A percentile compares a stretch with the other conserved stretches of the same genome.
Evolutionary conservation across 495 filamentous ascomycete species (phyloP).

Genomic region (Penicillium crystallinum): DNA sequence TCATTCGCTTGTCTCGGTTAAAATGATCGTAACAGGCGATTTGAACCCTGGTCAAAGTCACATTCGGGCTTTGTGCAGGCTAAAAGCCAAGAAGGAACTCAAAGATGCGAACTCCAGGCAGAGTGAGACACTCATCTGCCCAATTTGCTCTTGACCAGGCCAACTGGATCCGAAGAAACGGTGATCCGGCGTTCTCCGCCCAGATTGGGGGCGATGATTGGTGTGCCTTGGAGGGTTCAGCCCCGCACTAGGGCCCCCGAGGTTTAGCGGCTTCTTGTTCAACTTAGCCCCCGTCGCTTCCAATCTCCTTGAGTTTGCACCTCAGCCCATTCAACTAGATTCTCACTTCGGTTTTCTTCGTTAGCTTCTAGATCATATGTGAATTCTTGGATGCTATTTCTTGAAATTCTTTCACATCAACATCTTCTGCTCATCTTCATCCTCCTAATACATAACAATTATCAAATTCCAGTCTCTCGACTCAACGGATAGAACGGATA

Average conservation of each 20-base stretch:
- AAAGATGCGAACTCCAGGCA: too few species aligned
- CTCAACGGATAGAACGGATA: too few species aligned
- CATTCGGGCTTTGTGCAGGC: not conserved
- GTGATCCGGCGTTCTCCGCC: conserved; percentile 1
- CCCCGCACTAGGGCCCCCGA: not conserved
- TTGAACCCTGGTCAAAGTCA: not conserved
- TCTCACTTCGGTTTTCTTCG: too few species aligned
- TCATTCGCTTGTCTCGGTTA: too few species aligned
- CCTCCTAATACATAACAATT: too few species aligned
- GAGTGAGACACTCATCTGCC: not conserved
- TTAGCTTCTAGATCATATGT: too few species aligned
- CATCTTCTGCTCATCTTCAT: too few species aligned
- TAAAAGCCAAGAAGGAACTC: not conserved
- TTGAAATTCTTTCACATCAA: too few species aligned
- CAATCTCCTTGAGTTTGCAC: not conserved
- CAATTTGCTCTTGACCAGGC: not conserved
- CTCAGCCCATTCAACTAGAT: too few species aligned
- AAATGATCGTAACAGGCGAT: too few species aligned
- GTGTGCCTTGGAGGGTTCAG: not conserved
- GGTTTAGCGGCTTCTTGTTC: not conserved
- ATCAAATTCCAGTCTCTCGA: too few species aligned
- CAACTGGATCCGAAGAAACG: not conserved
- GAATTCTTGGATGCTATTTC: too few species aligned
- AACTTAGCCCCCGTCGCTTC: not conserved
- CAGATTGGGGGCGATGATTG: not conserved